These are phyloP conservation scores for Euptelea pleiosperma DNA, from an alignment of 164 flowering plant genomes.

Conservation along the genomic window DNA sequence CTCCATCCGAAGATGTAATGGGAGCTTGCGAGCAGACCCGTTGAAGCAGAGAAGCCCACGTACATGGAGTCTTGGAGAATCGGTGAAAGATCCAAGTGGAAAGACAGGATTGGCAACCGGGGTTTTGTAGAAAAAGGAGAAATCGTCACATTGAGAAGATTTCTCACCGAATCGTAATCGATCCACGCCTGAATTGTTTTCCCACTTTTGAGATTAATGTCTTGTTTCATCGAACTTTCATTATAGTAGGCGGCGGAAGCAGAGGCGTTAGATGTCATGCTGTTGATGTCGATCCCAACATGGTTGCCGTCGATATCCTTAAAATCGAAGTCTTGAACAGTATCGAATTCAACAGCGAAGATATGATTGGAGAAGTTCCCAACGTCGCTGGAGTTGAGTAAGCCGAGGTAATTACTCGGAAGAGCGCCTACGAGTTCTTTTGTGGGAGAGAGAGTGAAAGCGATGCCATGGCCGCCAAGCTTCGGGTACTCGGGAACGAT, in stretches of 20 bases:
- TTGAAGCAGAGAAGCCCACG: conserved; percentile 75
- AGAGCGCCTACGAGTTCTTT: conserved; percentile 35
- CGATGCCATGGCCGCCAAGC: conserved; percentile 70
- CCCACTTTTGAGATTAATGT: conserved; percentile 42
- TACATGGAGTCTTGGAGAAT: conserved; percentile 47
- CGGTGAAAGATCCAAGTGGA: conserved; percentile 44
- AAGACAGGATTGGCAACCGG: conserved; percentile 24
- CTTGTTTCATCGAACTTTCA: conserved; percentile 1
- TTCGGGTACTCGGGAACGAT: conserved; percentile 39
- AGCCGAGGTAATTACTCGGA: conserved; percentile 65
- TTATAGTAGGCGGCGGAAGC: conserved; percentile 33
- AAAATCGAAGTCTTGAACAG: conserved; percentile 51
- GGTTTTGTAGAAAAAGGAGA: conserved; percentile 42
- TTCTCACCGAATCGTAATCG: conserved; percentile 47
- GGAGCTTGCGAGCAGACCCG: conserved; percentile 40
- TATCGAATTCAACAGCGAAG: conserved; percentile 66
- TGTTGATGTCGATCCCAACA: conserved; percentile 63
- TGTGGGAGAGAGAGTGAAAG: conserved; percentile 45
- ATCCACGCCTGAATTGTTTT: conserved; percentile 52
- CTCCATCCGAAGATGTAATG: conserved; percentile 39
- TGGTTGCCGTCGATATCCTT: conserved; percentile 63
- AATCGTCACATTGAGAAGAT: conserved; percentile 41
- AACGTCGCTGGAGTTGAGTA: conserved; percentile 30
- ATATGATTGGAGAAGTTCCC: conserved; percentile 49
- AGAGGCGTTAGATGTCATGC: conserved; percentile 47